Evolutionary conservation across 2,329 filamentous ascomycete genomes (phyloP).

Genomic region (Dissoconium aciculare): DNA sequence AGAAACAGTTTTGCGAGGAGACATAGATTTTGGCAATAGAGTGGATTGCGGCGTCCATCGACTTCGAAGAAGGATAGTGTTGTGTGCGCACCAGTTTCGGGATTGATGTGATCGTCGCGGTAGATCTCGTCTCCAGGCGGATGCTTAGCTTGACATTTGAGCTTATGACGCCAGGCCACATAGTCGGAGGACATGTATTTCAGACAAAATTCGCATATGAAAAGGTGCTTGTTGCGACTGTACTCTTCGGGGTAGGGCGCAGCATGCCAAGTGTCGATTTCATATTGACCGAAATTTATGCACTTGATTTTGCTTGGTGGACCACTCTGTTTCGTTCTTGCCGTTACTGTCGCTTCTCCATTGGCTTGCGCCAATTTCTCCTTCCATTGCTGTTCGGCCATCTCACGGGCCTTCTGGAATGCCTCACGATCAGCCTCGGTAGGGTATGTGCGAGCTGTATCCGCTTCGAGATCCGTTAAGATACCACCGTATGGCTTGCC

Average conservation of each 20-base stretch:
- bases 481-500: conserved; percentile 94
- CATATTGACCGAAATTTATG: conserved; percentile 93
- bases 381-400: conserved; percentile 85
- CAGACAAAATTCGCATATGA: conserved; percentile 97
- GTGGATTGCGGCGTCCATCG: conserved; percentile 87
- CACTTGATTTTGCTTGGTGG: conserved; percentile 95
- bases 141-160: conserved; percentile 89
- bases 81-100: conserved; percentile 21
- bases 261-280: conserved; percentile 98
- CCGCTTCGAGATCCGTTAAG: conserved; percentile 72
- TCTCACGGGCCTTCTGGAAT: conserved; percentile 80
- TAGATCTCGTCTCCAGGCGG: conserved; percentile 98
- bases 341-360: conserved; percentile 39
- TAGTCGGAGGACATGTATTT: conserved; percentile 99
- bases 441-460: conserved; percentile 79
- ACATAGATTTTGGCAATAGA: conserved; percentile 98
- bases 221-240: conserved; percentile 88
- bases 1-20: conserved; percentile 90
- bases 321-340: conserved; percentile 51
- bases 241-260: conserved; percentile 98
- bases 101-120: conserved; percentile 59
- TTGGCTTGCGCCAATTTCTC: conserved; percentile 49
- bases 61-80: conserved; percentile 79
- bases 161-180: conserved; percentile 91
- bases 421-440: conserved; percentile 63